Percentiles rank a stretch among this genome's conserved stretches.
These are phyloP conservation scores for Cydonia oblonga DNA, from an alignment of 331 rosid genomes.

Conservation along the genomic window DNA sequence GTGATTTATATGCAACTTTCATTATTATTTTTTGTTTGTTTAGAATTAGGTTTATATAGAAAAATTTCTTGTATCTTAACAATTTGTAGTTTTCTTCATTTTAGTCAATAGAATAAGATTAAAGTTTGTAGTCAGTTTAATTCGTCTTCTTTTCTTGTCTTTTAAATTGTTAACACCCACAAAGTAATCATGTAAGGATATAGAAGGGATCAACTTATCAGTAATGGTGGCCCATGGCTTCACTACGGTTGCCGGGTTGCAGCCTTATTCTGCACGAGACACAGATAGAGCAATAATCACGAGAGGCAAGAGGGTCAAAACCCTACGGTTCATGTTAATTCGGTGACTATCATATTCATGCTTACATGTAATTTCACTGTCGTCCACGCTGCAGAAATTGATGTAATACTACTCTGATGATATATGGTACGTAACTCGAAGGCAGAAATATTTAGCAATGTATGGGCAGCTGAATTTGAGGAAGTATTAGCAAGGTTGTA, in stretches of 20 bases:
- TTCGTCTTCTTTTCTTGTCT: too few species aligned
- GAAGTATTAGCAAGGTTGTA: neutral
- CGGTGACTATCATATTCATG: neutral
- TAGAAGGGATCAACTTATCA: too few species aligned
- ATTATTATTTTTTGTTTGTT: neutral
- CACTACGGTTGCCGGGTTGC: slow-evolving; percentile 8
- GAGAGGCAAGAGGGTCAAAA: slow-evolving; percentile 15
- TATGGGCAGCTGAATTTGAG: neutral
- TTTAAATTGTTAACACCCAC: too few species aligned
- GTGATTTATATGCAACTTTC: neutral
- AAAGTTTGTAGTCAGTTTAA: too few species aligned
- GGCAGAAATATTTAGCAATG: neutral
- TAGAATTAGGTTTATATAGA: neutral
- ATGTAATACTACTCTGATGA: neutral
- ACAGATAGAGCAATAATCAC: slow-evolving; percentile 29
- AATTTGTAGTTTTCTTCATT: too few species aligned
- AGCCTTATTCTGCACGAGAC: slow-evolving; percentile 32
- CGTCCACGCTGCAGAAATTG: neutral
- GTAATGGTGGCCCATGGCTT: slow-evolving; percentile 18
- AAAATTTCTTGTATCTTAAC: too few species aligned
- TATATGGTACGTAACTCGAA: neutral
- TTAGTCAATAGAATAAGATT: too few species aligned
- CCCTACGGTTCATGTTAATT: slow-evolving; percentile 6
- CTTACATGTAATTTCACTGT: neutral
- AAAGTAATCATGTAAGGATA: too few species aligned